These are phyloP conservation scores for Lentinula novae-zelandiae DNA, from an alignment of 1,284 basidiomycete species.

Conservation along the genomic window DNA sequence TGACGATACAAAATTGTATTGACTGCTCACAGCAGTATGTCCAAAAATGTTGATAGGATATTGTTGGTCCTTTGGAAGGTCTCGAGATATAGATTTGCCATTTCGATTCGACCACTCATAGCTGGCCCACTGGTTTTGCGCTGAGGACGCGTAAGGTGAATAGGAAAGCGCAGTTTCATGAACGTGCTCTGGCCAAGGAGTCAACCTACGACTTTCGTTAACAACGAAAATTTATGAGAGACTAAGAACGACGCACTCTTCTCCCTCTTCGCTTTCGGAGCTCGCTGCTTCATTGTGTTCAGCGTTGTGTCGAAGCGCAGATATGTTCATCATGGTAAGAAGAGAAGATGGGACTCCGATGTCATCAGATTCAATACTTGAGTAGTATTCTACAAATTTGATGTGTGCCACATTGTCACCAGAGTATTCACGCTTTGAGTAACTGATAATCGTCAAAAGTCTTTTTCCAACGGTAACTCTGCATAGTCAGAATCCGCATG, in stretches of 20 bases:
- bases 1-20: background rate
- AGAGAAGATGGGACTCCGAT: background rate
- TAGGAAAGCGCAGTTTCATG: background rate
- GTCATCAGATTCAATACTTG: background rate
- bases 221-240: background rate
- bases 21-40: constrained; percentile 4
- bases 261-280: constrained; percentile 9
- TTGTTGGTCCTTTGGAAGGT: constrained; percentile 4
- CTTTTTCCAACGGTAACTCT: no score
- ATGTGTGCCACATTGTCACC: background rate
- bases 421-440: no score
- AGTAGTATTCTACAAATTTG: no score
- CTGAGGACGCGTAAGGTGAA: background rate
- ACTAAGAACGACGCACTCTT: constrained; percentile 1
- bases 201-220: background rate
- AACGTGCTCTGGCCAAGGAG: constrained; percentile 7
- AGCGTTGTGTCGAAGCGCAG: constrained; percentile 10
- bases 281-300: background rate
- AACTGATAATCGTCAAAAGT: no score
- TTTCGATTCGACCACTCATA: constrained; percentile 8
- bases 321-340: constrained; percentile 9
- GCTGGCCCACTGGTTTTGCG: background rate
- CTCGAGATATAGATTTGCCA: background rate
- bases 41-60: constrained; percentile 4
- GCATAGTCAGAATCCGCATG: no score